A percentile compares a stretch with the other conserved stretches of the same genome.
phyloP scores from a whole-genome alignment of 306 rosid species.

The Aeschynomene evenia region DNA sequence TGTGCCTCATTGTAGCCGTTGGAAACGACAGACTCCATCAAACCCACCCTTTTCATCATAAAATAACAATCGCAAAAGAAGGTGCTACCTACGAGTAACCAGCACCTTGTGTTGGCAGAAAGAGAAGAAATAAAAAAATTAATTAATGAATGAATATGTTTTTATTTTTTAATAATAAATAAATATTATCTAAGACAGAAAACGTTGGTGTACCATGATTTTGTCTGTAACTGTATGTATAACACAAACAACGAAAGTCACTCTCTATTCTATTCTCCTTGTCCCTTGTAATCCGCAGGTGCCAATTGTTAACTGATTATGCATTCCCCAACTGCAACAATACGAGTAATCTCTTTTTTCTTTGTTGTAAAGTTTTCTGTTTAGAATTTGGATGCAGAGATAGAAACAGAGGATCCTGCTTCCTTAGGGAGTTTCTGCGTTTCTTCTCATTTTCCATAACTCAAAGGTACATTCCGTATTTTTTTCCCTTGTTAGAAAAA shows the following conservation, averaged over 20 bases:
- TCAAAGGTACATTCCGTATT: neutral
- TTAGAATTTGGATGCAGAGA: neutral
- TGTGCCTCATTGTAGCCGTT: conserved; percentile 41
- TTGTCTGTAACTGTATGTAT: conserved; percentile 25
- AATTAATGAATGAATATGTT: neutral
- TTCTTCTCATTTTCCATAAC: neutral
- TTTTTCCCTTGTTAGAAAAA: conserved; percentile 16
- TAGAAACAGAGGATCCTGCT: conserved; percentile 10
- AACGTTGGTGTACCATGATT: conserved; percentile 26
- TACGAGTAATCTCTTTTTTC: neutral
- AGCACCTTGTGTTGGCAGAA: conserved; percentile 8
- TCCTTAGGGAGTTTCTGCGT: neutral
- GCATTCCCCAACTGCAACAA: neutral
- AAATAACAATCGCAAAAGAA: conserved; percentile 21
- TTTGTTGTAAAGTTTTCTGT: neutral
- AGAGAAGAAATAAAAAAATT: too few species aligned
- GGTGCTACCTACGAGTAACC: conserved; percentile 11
- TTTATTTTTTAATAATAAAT: too few species aligned
- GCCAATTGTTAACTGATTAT: neutral
- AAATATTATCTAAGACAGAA: neutral
- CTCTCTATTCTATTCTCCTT: neutral
- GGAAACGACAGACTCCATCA: neutral
- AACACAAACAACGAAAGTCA: conserved; percentile 13
- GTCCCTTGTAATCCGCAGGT: neutral
- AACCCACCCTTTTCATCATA: too few species aligned